Conservation (phyloP, 2,329 filamentous ascomycete species). For the Ascochyta rabiei region DNA sequence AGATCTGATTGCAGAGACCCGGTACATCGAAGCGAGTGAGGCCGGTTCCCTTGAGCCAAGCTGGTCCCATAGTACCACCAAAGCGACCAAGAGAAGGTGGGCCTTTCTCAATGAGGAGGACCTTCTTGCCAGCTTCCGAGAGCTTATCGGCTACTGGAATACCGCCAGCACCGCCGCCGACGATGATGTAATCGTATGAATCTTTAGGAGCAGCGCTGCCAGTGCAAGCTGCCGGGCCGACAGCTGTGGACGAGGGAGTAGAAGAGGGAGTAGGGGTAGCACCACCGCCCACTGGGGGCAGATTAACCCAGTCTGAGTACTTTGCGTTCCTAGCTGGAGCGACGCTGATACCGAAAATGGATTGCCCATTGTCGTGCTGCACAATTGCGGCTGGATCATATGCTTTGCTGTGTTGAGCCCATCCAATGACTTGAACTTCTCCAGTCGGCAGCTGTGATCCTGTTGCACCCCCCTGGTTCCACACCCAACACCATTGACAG, state of each 20-base stretch:
- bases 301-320: conserved; percentile 50
- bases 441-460: conserved; percentile 46
- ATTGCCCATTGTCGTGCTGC: conserved; percentile 61
- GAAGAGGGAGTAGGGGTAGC: conserved; percentile 34
- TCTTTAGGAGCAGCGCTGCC: conserved; percentile 48
- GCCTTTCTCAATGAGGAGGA: conserved; percentile 62
- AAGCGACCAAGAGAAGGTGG: conserved; percentile 67
- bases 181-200: conserved; percentile 68
- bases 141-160: conserved; percentile 66
- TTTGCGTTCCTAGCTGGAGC: conserved; percentile 52
- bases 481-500: conserved; percentile 59
- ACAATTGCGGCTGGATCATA: conserved; percentile 51
- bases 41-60: conserved; percentile 66
- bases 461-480: conserved; percentile 51
- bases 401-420: conserved; percentile 57
- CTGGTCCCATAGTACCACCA: conserved; percentile 65
- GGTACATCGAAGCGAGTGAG: conserved; percentile 75
- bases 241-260: conserved; percentile 35
- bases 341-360: conserved; percentile 58
- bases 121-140: conserved; percentile 67
- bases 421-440: conserved; percentile 58
- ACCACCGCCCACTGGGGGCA: conserved; percentile 39
- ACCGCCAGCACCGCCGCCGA: conserved; percentile 67
- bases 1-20: conserved; percentile 74
- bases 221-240: conserved; percentile 43